Conservation (phyloP, 2,329 filamentous ascomycete genomes). For the Neobulgaria alba region DNA sequence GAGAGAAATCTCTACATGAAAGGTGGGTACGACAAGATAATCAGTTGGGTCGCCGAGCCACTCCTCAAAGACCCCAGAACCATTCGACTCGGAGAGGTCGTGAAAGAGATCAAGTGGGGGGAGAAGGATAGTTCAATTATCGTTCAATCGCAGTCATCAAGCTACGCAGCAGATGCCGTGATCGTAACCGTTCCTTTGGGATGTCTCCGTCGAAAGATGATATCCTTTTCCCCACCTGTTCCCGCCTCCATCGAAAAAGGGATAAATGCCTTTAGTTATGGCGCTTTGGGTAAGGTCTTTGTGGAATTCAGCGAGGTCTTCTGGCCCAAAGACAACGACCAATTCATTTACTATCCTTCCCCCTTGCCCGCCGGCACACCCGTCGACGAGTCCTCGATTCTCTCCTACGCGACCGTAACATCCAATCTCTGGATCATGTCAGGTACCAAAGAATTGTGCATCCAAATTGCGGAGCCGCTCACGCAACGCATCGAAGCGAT, state of each 20-base stretch:
- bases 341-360: slow-evolving; percentile 36
- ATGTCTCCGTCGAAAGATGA: slow-evolving; percentile 32
- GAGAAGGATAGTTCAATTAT: slow-evolving; percentile 25
- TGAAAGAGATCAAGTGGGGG: slow-evolving; percentile 33
- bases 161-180: slow-evolving; percentile 31
- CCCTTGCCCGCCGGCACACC: slow-evolving; percentile 27
- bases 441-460: slow-evolving; percentile 34
- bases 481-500: slow-evolving; percentile 37
- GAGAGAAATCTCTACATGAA: slow-evolving; percentile 38
- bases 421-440: slow-evolving; percentile 38
- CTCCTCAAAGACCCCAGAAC: slow-evolving; percentile 29
- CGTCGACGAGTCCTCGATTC: slow-evolving; percentile 30
- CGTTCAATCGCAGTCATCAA: slow-evolving; percentile 21
- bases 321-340: slow-evolving; percentile 37
- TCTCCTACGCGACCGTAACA: slow-evolving; percentile 36
- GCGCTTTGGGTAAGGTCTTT: slow-evolving; percentile 36
- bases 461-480: slow-evolving; percentile 36
- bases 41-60: slow-evolving; percentile 33
- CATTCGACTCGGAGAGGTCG: slow-evolving; percentile 32
- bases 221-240: slow-evolving; percentile 32
- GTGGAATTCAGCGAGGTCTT: slow-evolving; percentile 36
- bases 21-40: slow-evolving; percentile 36
- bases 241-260: slow-evolving; percentile 31
- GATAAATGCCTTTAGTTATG: slow-evolving; percentile 33
- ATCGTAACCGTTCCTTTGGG: slow-evolving; percentile 34